Conservation (phyloP, 257 asterid species). For the Solanum medicagineum region DNA sequence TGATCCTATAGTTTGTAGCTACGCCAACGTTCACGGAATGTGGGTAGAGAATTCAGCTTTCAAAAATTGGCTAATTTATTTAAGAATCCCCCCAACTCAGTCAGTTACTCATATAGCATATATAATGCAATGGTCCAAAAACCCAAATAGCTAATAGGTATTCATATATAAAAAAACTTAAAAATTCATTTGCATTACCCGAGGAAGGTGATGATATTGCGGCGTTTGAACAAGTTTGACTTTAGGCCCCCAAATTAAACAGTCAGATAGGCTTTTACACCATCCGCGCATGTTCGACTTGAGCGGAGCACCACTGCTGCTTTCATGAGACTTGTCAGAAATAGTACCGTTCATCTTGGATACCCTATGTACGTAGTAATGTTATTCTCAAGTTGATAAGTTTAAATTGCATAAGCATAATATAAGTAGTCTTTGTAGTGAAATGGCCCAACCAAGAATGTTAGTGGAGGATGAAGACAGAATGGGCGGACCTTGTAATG, state of each 20-base stretch:
- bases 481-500: constrained; percentile 35
- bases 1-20: no score
- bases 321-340: neutral
- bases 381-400: neutral
- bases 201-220: neutral
- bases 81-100: no score
- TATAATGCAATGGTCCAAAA: neutral
- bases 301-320: neutral
- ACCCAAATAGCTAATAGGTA: no score
- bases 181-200: neutral
- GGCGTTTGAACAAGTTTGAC: neutral
- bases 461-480: neutral
- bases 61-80: no score
- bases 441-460: neutral
- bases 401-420: neutral
- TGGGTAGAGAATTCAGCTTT: no score
- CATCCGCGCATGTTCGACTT: neutral
- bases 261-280: neutral
- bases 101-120: neutral
- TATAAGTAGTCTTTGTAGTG: neutral
- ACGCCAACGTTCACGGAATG: no score
- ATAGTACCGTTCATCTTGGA: neutral
- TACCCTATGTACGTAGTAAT: neutral
- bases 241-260: constrained; percentile 1
- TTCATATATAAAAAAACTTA: neutral